These are phyloP conservation scores for Euphorbia schlechtendalii DNA, from an alignment of 441 rosid genomes.

Conservation along the genomic window DNA sequence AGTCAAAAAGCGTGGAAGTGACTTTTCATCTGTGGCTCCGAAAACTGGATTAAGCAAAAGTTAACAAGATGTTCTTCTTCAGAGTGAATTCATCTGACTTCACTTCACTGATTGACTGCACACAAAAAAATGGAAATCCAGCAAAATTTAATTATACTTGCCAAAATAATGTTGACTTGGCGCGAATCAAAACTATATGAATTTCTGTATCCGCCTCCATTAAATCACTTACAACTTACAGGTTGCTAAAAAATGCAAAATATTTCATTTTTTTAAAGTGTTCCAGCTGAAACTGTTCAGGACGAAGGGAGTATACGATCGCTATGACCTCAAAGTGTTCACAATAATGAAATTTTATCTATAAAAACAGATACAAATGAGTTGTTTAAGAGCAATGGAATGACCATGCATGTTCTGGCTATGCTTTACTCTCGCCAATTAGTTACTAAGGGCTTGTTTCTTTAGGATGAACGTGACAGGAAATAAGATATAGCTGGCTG, in stretches of 20 bases:
- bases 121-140: background rate
- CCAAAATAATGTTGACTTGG: background rate
- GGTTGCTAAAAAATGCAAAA: background rate
- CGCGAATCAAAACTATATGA: background rate
- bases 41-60: slow-evolving; percentile 40
- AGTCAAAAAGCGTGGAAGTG: slow-evolving; percentile 7
- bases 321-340: too few species aligned
- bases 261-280: background rate
- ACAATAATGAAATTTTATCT: too few species aligned
- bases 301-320: too few species aligned
- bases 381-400: background rate
- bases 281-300: too few species aligned
- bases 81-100: slow-evolving; percentile 84
- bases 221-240: background rate
- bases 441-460: background rate
- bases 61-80: slow-evolving; percentile 66
- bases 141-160: background rate
- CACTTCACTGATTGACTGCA: slow-evolving; percentile 74
- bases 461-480: background rate
- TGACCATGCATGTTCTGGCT: too few species aligned
- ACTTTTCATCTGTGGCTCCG: slow-evolving; percentile 7
- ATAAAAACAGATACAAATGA: too few species aligned
- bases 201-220: background rate
- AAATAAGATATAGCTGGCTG: background rate
- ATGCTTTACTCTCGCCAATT: too few species aligned